Conservation (phyloP, 352 stramenopile genomes). For the Phytophthora palmivora region DNA sequence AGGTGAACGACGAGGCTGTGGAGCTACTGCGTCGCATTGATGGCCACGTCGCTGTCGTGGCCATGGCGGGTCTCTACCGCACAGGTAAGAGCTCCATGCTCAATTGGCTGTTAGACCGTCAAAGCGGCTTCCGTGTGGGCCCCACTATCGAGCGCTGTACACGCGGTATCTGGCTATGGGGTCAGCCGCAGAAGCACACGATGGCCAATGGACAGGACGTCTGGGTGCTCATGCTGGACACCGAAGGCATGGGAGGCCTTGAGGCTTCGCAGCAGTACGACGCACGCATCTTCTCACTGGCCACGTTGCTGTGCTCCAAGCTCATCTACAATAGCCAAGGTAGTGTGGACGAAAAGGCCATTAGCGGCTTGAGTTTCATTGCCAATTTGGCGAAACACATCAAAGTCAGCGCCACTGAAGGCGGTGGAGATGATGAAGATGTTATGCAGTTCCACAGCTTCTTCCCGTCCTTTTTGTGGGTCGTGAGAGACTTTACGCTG, state of each 20-base stretch:
- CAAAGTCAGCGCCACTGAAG: constrained; percentile 64
- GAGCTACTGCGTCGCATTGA: constrained; percentile 72
- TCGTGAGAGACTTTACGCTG: constrained; percentile 90
- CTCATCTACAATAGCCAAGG: constrained; percentile 91
- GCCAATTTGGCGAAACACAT: constrained; percentile 90
- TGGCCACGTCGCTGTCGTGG: constrained; percentile 79
- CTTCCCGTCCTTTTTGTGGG: constrained; percentile 90
- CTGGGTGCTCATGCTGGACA: constrained; percentile 89
- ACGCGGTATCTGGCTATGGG: constrained; percentile 89
- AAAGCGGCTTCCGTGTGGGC: constrained; percentile 80
- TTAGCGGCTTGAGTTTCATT: constrained; percentile 87
- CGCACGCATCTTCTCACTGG: constrained; percentile 87
- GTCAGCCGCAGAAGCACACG: constrained; percentile 60
- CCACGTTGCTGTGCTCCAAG: constrained; percentile 85
- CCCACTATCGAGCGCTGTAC: constrained; percentile 87
- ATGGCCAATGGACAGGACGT: constrained; percentile 75
- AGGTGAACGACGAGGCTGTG: constrained; percentile 83
- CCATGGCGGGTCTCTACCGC: constrained; percentile 88
- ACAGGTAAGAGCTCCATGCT: constrained; percentile 91
- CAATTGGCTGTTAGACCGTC: constrained; percentile 83
- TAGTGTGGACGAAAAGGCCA: constrained; percentile 88
- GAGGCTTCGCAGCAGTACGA: constrained; percentile 89
- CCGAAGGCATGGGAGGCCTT: constrained; percentile 86
- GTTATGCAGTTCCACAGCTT: constrained; percentile 84
- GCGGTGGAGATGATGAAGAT: constrained; percentile 52